Evolutionary conservation across 2,329 filamentous ascomycete genomes (phyloP).

Genomic region (Aspergillus aculeatinus): DNA sequence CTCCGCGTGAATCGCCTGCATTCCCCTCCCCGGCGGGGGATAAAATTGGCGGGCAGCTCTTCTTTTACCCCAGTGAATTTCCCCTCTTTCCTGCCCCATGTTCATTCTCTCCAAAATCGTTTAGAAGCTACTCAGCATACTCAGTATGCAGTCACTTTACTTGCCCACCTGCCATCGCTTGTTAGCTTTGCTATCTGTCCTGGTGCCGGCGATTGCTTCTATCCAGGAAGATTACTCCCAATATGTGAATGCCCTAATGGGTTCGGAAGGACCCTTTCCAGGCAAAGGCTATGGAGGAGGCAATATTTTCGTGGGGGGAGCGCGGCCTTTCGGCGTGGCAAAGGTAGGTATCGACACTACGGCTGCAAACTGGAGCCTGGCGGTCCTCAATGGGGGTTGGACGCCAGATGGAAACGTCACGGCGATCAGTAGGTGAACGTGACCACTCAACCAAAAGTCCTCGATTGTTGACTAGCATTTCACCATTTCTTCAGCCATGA

Average conservation of each 20-base stretch:
- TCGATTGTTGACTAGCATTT: neutral
- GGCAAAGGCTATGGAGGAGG: constrained; percentile 43
- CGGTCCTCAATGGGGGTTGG: constrained; percentile 45
- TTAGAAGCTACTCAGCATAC: neutral
- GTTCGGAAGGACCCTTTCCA: constrained; percentile 46
- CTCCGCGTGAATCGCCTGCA: neutral
- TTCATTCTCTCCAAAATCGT: neutral
- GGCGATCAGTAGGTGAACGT: constrained; percentile 41
- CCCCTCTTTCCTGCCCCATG: neutral
- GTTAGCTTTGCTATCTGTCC: constrained; percentile 1
- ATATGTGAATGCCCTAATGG: constrained; percentile 50
- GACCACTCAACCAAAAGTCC: neutral
- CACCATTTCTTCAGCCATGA: constrained; percentile 25
- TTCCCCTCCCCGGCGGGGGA: neutral
- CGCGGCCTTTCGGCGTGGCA: constrained; percentile 45
- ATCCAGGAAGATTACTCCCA: constrained; percentile 28
- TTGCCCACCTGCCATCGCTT: neutral
- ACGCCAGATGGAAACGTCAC: constrained; percentile 51
- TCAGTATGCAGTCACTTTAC: constrained; percentile 3
- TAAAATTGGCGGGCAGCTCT: neutral
- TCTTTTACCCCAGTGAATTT: neutral
- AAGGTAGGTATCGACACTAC: constrained; percentile 45
- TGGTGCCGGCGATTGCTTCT: constrained; percentile 1
- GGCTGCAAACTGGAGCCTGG: constrained; percentile 36
- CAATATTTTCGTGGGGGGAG: constrained; percentile 47